Evolutionary conservation across 441 rosid species (phyloP).

Genomic region (Gossypium gossypioides): DNA sequence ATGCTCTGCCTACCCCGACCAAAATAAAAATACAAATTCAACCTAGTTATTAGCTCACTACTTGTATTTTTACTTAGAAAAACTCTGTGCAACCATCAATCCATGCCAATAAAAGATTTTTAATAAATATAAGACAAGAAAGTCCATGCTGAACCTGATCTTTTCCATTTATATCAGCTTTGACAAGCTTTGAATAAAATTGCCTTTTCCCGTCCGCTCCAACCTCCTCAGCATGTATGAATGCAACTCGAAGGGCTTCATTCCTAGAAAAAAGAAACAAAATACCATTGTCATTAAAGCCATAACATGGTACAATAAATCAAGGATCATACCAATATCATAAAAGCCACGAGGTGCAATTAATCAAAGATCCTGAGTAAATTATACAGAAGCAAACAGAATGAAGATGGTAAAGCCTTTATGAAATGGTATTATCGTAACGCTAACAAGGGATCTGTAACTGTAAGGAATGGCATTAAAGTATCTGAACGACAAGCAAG

Average conservation of each 20-base stretch:
- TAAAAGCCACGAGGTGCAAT: neutral
- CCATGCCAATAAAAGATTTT: neutral
- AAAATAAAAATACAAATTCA: neutral
- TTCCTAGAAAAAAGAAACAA: conserved; percentile 31
- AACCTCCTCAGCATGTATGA: conserved; percentile 79
- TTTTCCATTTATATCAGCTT: conserved; percentile 94
- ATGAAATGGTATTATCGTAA: neutral
- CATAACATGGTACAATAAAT: neutral
- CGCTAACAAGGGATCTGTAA: neutral
- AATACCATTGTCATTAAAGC: neutral
- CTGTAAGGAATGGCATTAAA: neutral
- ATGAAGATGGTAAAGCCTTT: neutral
- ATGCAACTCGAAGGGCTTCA: conserved; percentile 95
- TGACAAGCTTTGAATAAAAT: conserved; percentile 81
- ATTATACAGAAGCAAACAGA: neutral
- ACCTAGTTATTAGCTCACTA: neutral
- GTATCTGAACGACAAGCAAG: neutral
- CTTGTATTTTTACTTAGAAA: neutral
- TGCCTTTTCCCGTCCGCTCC: conserved; percentile 50
- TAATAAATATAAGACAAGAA: conserved; percentile 5
- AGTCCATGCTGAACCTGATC: conserved; percentile 58
- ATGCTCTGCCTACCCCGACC: neutral
- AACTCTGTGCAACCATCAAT: neutral
- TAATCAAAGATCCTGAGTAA: neutral
- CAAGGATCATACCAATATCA: neutral